Conservation (phyloP, 2,329 filamentous ascomycete species). For the Penicillium digitatum region DNA sequence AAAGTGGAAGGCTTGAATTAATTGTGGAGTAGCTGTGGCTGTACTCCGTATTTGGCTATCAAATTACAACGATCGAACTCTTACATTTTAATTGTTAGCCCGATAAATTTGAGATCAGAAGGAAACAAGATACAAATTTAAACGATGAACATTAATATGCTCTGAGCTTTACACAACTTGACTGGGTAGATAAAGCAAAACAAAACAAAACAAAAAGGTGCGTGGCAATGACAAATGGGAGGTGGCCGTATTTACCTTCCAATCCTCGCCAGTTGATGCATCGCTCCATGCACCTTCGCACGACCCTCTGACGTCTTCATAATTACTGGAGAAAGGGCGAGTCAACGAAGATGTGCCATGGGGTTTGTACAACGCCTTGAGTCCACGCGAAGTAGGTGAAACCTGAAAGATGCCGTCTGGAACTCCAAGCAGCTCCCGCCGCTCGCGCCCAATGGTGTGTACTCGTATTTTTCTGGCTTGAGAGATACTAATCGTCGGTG, state of each 20-base stretch:
- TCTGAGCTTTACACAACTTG: no score
- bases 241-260: slow-evolving; percentile 11
- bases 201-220: slow-evolving; percentile 9
- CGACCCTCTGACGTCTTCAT: neutral
- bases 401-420: slow-evolving; percentile 28
- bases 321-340: slow-evolving; percentile 1
- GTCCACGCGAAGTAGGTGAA: slow-evolving; percentile 11
- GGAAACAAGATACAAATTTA: neutral
- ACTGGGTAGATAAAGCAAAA: neutral
- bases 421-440: slow-evolving; percentile 32
- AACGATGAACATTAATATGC: neutral
- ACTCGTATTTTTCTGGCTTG: neutral
- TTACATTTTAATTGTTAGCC: neutral
- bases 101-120: neutral
- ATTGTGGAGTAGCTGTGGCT: neutral
- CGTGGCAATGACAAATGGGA: slow-evolving; percentile 5
- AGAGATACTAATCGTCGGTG: slow-evolving; percentile 5
- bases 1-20: slow-evolving; percentile 54
- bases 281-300: slow-evolving; percentile 5
- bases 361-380: slow-evolving; percentile 10
- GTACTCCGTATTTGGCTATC: neutral
- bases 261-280: slow-evolving; percentile 8
- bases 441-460: slow-evolving; percentile 35
- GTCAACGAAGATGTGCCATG: neutral
- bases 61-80: neutral